Evolutionary conservation across 306 rosid species (phyloP).

Genomic region (Amphicarpaea edgeworthii): DNA sequence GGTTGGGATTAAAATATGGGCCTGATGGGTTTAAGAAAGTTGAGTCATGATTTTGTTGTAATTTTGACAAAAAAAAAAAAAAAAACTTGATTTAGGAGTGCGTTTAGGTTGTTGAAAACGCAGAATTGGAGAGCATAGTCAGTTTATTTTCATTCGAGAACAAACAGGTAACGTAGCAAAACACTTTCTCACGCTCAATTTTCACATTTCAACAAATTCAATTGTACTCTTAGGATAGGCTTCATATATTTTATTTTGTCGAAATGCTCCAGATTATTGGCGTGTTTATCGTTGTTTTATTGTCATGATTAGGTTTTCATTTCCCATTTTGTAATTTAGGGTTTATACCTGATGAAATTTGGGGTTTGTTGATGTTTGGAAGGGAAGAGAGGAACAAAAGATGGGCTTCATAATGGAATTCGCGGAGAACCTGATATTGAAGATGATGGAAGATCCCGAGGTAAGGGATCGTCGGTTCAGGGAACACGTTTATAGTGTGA

Average conservation of each 20-base stretch:
- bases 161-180: conserved; percentile 19
- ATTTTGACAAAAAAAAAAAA: neutral
- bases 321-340: conserved; percentile 11
- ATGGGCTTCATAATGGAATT: no score
- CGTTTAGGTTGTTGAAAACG: neutral
- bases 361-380: neutral
- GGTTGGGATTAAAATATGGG: neutral
- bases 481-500: no score
- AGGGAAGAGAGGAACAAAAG: no score
- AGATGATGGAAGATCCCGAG: no score
- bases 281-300: neutral
- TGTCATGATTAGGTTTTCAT: neutral
- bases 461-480: no score
- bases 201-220: neutral
- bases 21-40: neutral
- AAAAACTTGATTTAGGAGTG: neutral
- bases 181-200: neutral
- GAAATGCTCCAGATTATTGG: neutral
- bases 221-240: neutral
- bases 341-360: conserved; percentile 30
- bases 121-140: neutral
- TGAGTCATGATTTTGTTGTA: no score
- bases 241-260: neutral
- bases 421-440: no score
- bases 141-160: neutral